These are phyloP conservation scores for Penicillium sp. DNA, from an alignment of 2,329 filamentous ascomycete species.

Conservation along the genomic window DNA sequence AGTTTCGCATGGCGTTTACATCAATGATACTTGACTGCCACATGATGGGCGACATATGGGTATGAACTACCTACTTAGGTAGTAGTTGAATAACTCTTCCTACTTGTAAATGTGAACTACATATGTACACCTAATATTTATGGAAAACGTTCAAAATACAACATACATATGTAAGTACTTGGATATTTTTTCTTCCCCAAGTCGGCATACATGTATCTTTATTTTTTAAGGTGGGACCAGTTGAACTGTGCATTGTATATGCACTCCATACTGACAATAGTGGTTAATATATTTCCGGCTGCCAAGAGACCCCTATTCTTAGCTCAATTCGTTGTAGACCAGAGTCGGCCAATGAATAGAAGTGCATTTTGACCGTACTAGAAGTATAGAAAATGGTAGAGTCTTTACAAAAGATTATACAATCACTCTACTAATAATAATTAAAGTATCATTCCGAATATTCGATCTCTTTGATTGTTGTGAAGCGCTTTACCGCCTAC, in stretches of 20 bases:
- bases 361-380: neutral
- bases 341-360: neutral
- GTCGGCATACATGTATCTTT: neutral
- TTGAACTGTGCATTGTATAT: neutral
- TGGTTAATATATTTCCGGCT: constrained; percentile 12
- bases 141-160: neutral
- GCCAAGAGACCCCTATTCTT: constrained; percentile 17
- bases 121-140: neutral
- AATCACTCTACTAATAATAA: neutral
- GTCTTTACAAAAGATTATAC: no score
- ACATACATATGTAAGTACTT: no score
- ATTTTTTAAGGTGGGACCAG: neutral
- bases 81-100: neutral
- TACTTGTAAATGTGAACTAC: neutral
- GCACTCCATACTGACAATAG: neutral
- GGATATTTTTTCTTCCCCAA: neutral
- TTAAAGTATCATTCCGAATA: neutral
- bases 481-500: constrained; percentile 19
- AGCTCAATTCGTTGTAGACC: constrained; percentile 5
- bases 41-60: neutral
- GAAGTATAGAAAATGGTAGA: neutral
- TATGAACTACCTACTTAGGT: neutral
- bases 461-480: neutral
- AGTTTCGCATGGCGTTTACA: constrained; percentile 16
- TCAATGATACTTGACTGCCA: neutral